These are phyloP conservation scores for Tetracladium maxilliforme DNA, from an alignment of 2,329 filamentous ascomycete species.

Conservation along the genomic window DNA sequence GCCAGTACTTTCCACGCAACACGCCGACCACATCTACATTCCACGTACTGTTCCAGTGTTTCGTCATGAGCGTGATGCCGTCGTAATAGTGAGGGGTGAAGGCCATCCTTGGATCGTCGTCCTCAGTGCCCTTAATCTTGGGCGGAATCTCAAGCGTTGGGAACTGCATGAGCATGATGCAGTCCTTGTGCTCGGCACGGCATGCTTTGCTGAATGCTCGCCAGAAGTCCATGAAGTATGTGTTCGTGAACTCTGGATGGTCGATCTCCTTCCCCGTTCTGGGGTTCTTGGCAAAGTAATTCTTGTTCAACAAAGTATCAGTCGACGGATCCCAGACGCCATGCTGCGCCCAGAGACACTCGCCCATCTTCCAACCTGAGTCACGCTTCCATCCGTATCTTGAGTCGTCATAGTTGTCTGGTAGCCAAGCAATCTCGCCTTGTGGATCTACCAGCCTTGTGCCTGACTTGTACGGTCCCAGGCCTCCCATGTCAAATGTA, in stretches of 20 bases:
- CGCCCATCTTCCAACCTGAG: slow-evolving; percentile 77
- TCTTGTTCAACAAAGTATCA: slow-evolving; percentile 64
- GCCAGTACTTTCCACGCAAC: slow-evolving; percentile 74
- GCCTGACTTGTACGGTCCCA: slow-evolving; percentile 85
- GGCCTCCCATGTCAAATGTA: slow-evolving; percentile 83
- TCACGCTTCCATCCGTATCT: slow-evolving; percentile 86
- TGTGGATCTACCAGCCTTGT: slow-evolving; percentile 73
- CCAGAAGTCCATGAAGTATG: slow-evolving; percentile 81
- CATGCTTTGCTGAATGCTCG: slow-evolving; percentile 63
- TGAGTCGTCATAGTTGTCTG: slow-evolving; percentile 68
- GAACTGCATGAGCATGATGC: slow-evolving; percentile 82
- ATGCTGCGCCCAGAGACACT: slow-evolving; percentile 94
- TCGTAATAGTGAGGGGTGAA: slow-evolving; percentile 97
- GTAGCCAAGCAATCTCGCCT: slow-evolving; percentile 73
- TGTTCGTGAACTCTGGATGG: slow-evolving; percentile 78
- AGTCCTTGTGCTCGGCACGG: slow-evolving; percentile 59
- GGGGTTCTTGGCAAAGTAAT: slow-evolving; percentile 78
- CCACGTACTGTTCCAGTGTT: slow-evolving; percentile 97
- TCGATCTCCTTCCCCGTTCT: slow-evolving; percentile 58
- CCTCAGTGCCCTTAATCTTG: slow-evolving; percentile 67
- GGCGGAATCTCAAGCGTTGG: slow-evolving; percentile 88
- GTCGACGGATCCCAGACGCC: slow-evolving; percentile 80
- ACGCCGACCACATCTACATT: slow-evolving; percentile 94
- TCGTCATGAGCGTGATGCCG: slow-evolving; percentile 89
- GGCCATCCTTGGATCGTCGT: slow-evolving; percentile 81